phyloP scores from a whole-genome alignment of 768 basidiomycete species.

The Coprinellus micaceus region DNA sequence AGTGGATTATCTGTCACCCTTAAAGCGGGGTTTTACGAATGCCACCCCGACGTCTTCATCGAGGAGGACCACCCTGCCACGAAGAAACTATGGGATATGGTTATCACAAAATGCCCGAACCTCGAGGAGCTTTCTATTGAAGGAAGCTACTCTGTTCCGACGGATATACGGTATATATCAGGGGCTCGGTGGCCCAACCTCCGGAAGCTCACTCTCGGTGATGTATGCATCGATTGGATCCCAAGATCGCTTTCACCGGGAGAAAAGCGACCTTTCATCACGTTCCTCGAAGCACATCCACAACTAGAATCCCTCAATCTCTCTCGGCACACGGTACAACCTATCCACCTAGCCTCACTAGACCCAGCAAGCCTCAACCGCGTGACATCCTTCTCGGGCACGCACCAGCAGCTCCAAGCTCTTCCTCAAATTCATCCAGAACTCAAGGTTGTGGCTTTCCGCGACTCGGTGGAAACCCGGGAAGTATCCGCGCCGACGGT shows the following conservation, averaged over 20 bases:
- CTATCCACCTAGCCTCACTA: constrained; percentile 49
- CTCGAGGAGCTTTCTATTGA: constrained; percentile 62
- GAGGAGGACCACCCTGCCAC: constrained; percentile 53
- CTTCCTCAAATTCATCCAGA: constrained; percentile 47
- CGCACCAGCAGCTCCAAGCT: constrained; percentile 62
- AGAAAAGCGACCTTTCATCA: constrained; percentile 55
- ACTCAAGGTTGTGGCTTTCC: constrained; percentile 56
- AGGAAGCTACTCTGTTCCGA: constrained; percentile 49
- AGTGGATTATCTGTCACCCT: constrained; percentile 59
- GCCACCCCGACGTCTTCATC: constrained; percentile 49
- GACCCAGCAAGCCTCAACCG: constrained; percentile 41
- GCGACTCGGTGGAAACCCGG: constrained; percentile 63
- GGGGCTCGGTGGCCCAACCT: constrained; percentile 66
- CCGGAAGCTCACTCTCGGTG: constrained; percentile 57
- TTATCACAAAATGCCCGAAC: constrained; percentile 58
- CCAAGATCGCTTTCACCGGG: constrained; percentile 32
- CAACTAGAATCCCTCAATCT: constrained; percentile 46
- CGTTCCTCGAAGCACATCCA: constrained; percentile 67
- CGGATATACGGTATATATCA: constrained; percentile 53
- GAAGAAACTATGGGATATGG: constrained; percentile 65
- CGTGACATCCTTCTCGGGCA: constrained; percentile 62
- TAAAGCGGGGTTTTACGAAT: constrained; percentile 61
- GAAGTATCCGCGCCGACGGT: constrained; percentile 64
- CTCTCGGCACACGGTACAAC: constrained; percentile 51
- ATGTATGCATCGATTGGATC: constrained; percentile 60